These are phyloP conservation scores for Ustilago cynodontis DNA, from an alignment of 1,284 basidiomycete species.

Conservation along the genomic window DNA sequence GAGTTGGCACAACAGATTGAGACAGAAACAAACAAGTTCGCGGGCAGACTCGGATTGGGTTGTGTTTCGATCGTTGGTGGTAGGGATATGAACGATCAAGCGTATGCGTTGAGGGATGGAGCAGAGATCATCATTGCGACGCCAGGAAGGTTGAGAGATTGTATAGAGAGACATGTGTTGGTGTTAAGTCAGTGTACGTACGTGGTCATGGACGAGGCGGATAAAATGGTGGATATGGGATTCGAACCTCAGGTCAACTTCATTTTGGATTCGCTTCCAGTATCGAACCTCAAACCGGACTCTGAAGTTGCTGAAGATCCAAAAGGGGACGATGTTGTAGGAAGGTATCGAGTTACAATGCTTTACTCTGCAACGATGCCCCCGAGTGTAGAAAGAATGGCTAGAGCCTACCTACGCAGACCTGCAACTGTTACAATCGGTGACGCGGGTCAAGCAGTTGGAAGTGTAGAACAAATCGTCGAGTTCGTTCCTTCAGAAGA, in stretches of 20 bases:
- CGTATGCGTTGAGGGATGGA: slow-evolving; percentile 92
- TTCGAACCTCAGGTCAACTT: slow-evolving; percentile 95
- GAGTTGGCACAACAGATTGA: slow-evolving; percentile 98
- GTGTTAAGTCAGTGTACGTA: slow-evolving; percentile 97
- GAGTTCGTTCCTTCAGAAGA: slow-evolving; percentile 94
- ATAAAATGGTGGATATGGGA: slow-evolving; percentile 97
- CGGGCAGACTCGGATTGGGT: slow-evolving; percentile 84
- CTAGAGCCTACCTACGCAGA: slow-evolving; percentile 89
- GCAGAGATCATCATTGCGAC: slow-evolving; percentile 99
- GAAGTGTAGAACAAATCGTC: slow-evolving; percentile 95
- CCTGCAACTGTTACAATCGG: slow-evolving; percentile 97
- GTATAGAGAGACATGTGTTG: slow-evolving; percentile 93
- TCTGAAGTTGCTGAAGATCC: slow-evolving; percentile 69
- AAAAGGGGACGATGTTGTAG: slow-evolving; percentile 37
- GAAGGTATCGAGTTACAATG: slow-evolving; percentile 72
- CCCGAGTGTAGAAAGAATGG: slow-evolving; percentile 90
- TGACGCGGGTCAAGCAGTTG: slow-evolving; percentile 95
- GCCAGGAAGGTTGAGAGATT: slow-evolving; percentile 95
- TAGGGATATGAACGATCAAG: slow-evolving; percentile 91
- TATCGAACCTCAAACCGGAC: slow-evolving; percentile 86
- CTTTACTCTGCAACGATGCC: slow-evolving; percentile 99
- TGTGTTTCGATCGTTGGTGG: slow-evolving; percentile 99
- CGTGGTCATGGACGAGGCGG: slow-evolving; percentile 99
- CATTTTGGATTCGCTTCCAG: slow-evolving; percentile 91
- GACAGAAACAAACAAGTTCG: slow-evolving; percentile 90